Conservation (phyloP, 2,329 filamentous ascomycete genomes). For the Cercospora zeina region DNA sequence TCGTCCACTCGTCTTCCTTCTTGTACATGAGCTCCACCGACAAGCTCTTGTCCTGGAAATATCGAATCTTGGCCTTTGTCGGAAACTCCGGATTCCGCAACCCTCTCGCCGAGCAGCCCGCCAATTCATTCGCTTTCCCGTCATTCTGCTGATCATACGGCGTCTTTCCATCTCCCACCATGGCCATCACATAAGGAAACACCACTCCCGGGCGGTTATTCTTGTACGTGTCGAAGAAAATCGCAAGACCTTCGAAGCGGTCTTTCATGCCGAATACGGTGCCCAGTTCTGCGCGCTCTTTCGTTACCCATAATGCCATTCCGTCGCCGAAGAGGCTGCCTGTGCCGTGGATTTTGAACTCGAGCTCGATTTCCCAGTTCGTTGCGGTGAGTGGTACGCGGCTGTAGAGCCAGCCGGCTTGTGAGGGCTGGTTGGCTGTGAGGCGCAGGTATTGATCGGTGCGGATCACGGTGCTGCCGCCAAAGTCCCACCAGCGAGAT, state of each 20-base stretch:
- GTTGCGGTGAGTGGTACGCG: conserved; percentile 92
- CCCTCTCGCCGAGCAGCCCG: conserved; percentile 90
- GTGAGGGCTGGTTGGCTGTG: conserved; percentile 84
- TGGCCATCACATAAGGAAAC: conserved; percentile 98
- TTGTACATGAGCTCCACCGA: conserved; percentile 94
- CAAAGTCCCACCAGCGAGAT: conserved; percentile 98
- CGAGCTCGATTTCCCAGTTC: conserved; percentile 97
- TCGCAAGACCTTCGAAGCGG: conserved; percentile 86
- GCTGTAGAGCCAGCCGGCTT: conserved; percentile 91
- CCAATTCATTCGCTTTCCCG: conserved; percentile 88
- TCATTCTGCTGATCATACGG: conserved; percentile 91
- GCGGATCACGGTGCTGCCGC: conserved; percentile 85
- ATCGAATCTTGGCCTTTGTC: conserved; percentile 85
- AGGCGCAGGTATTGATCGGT: conserved; percentile 83
- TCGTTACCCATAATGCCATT: conserved; percentile 97
- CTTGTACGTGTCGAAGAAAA: conserved; percentile 99
- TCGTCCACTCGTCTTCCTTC: conserved; percentile 79
- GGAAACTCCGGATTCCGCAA: conserved; percentile 75
- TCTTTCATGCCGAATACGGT: conserved; percentile 86
- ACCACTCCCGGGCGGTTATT: conserved; percentile 95
- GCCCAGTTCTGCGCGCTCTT: conserved; percentile 77
- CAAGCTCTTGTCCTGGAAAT: conserved; percentile 93
- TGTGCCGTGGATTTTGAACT: conserved; percentile 89
- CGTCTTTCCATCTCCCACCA: conserved; percentile 89
- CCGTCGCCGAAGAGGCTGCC: conserved; percentile 93